phyloP scores from a whole-genome alignment of 108 stramenopile genomes.

The Skeletonema potamos region DNA sequence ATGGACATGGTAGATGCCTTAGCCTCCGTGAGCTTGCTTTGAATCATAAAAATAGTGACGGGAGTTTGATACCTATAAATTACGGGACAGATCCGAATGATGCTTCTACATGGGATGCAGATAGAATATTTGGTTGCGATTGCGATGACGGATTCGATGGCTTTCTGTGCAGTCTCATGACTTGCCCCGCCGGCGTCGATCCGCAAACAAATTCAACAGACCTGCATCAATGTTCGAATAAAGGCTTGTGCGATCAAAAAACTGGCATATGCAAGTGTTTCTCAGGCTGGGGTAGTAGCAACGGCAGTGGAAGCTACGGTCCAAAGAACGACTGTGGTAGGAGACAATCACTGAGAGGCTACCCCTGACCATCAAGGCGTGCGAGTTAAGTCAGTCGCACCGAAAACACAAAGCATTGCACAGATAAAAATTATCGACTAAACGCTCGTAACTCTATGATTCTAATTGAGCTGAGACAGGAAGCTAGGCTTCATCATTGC shows the following conservation, averaged over 20 bases:
- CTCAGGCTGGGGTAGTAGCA: constrained; percentile 40
- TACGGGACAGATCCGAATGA: constrained; percentile 60
- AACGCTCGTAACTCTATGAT: neutral
- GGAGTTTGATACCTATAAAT: constrained; percentile 25
- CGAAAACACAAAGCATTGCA: neutral
- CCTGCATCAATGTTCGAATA: constrained; percentile 48
- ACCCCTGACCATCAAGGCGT: constrained; percentile 7
- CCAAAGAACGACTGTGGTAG: constrained; percentile 41
- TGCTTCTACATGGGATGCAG: constrained; percentile 71
- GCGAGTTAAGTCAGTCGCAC: neutral
- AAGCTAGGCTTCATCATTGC: constrained; percentile 77
- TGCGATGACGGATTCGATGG: constrained; percentile 79
- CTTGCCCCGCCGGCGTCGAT: constrained; percentile 71
- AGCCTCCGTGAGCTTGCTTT: constrained; percentile 67
- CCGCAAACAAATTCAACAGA: constrained; percentile 39
- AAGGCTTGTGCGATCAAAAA: constrained; percentile 53
- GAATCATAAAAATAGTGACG: constrained; percentile 30
- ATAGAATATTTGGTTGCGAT: constrained; percentile 64
- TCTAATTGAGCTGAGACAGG: constrained; percentile 55
- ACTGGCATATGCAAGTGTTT: constrained; percentile 53
- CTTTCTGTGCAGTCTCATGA: constrained; percentile 54
- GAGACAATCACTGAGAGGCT: constrained; percentile 25
- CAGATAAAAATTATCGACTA: neutral
- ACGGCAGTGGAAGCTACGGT: constrained; percentile 45
- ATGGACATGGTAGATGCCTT: constrained; percentile 69